Evolutionary conservation across 2,329 filamentous ascomycete genomes (phyloP), one percentile per base, ranked within the genome.

Genomic region (Arthrobotrys sphaeroides): DNA sequence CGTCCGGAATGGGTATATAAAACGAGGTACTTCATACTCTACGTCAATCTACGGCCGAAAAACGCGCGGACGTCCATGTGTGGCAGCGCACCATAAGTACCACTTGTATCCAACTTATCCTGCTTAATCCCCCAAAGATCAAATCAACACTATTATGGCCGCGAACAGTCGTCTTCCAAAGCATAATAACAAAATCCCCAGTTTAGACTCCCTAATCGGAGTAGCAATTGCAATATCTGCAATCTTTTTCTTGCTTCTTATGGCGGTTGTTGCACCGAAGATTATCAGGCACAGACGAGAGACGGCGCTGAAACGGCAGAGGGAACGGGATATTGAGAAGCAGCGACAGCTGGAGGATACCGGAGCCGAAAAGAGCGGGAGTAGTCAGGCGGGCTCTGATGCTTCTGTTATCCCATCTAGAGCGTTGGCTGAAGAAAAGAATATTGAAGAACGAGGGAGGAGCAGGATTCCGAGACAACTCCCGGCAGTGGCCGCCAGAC

Each of bases 181-280:
- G 5, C 16, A 43, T 12, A 7, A 6, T 18, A 13, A 9, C 31
- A 67, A 62, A 66, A 5, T 73, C 12, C 53, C 43, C 24, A 26
- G 61, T 20, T 40, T 66, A 26, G 70, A 74, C 28, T 45, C 70
- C 16, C 16, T 67, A 1, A 42, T 74, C n/a, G 70, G 70, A 16
- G 12, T 74, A 4, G 13, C 20, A 3, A 68, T 74, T 6, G 45
- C 62, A 1, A n/a, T 74, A 16, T 38, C n/a, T 5, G 70, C 70
- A 10, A 38, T 74, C 18, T 3, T 61, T 5, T 42, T 68, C 3
- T 24, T 74, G 3, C 16, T 64, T 5, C 5, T 68, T 13, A 42
- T 59, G 6, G 36, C 47, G 2, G 45, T 59, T 5, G n/a, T 74
- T 2, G n/a, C 53, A 18, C 70, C 70, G 6, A 68, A 45, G n/a